A percentile compares a stretch with the other conserved stretches of the same genome.
These are phyloP conservation scores for Coprinellus micaceus DNA, from an alignment of 768 basidiomycete species.

Conservation along the genomic window DNA sequence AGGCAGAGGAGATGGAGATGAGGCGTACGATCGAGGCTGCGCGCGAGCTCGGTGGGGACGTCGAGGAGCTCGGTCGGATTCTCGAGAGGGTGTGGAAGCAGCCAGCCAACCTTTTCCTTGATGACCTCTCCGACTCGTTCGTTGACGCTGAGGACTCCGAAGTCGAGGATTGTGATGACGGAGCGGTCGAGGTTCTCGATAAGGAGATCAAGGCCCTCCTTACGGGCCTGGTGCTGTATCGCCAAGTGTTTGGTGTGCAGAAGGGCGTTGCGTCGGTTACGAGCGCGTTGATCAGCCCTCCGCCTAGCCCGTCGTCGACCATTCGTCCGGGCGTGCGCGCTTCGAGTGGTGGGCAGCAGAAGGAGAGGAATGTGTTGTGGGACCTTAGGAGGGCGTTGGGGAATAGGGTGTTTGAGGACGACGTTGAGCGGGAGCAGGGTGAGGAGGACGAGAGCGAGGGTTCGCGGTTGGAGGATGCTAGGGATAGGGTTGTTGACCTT, in stretches of 20 bases:
- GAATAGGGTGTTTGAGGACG: slow-evolving; percentile 39
- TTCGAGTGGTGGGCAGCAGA: neutral
- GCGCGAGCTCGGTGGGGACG: slow-evolving; percentile 57
- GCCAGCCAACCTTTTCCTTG: slow-evolving; percentile 21
- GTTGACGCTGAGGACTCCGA: slow-evolving; percentile 18
- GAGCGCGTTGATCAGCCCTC: slow-evolving; percentile 52
- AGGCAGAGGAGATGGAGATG: slow-evolving; percentile 40
- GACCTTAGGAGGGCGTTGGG: slow-evolving; percentile 56
- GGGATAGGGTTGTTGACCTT: slow-evolving; percentile 74
- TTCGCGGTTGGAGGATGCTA: slow-evolving; percentile 58
- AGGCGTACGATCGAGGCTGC: slow-evolving; percentile 54
- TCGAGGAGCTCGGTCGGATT: slow-evolving; percentile 48
- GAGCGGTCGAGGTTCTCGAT: slow-evolving; percentile 29
- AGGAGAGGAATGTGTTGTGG: slow-evolving; percentile 37
- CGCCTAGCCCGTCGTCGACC: slow-evolving; percentile 48
- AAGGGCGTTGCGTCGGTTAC: slow-evolving; percentile 15
- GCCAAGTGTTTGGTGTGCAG: slow-evolving; percentile 48
- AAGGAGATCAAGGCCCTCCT: slow-evolving; percentile 52
- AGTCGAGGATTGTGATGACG: slow-evolving; percentile 32
- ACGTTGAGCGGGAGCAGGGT: slow-evolving; percentile 5
- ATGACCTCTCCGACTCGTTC: slow-evolving; percentile 26
- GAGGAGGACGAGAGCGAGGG: no score
- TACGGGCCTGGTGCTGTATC: slow-evolving; percentile 57
- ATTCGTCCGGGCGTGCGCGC: slow-evolving; percentile 8
- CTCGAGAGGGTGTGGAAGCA: slow-evolving; percentile 58